A percentile compares a stretch with the other conserved stretches of the same genome.
Conservation (phyloP, 345 rosid genomes). For the Lagerstroemia speciosa region DNA sequence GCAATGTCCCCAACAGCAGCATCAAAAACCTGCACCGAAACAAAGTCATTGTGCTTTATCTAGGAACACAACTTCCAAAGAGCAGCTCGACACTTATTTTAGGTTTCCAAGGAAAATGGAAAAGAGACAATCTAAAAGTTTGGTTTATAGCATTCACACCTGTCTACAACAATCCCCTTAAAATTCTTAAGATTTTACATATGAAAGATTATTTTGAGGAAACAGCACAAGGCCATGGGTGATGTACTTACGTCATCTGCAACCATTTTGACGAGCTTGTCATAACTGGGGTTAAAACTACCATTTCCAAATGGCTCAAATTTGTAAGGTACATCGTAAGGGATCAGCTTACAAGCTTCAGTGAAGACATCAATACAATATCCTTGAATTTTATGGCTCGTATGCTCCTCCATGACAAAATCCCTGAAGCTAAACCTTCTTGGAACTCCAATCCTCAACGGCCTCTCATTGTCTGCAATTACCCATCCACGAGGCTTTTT, state of each 20-base stretch:
- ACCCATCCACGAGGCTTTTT: slow-evolving; percentile 82
- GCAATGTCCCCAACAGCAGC: slow-evolving; percentile 64
- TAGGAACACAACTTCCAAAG: background rate
- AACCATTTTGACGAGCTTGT: slow-evolving; percentile 40
- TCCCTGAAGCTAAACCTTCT: slow-evolving; percentile 61
- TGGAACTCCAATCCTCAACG: slow-evolving; percentile 71
- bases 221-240: background rate
- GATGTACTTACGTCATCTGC: slow-evolving; percentile 49
- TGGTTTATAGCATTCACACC: no score
- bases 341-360: slow-evolving; percentile 54
- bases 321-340: slow-evolving; percentile 63
- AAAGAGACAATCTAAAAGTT: no score
- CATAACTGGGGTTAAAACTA: slow-evolving; percentile 51
- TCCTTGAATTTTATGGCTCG: slow-evolving; percentile 43
- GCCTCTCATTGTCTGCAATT: slow-evolving; percentile 48
- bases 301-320: slow-evolving; percentile 66
- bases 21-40: slow-evolving; percentile 42
- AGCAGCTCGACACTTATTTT: background rate
- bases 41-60: background rate
- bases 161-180: no score
- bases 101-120: background rate
- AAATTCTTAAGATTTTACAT: no score
- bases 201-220: background rate
- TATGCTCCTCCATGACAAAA: slow-evolving; percentile 47
- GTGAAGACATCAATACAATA: slow-evolving; percentile 71